Base-by-base conservation (phyloP, 139 green algal genomes). In the Chlorella sp. region DNA sequence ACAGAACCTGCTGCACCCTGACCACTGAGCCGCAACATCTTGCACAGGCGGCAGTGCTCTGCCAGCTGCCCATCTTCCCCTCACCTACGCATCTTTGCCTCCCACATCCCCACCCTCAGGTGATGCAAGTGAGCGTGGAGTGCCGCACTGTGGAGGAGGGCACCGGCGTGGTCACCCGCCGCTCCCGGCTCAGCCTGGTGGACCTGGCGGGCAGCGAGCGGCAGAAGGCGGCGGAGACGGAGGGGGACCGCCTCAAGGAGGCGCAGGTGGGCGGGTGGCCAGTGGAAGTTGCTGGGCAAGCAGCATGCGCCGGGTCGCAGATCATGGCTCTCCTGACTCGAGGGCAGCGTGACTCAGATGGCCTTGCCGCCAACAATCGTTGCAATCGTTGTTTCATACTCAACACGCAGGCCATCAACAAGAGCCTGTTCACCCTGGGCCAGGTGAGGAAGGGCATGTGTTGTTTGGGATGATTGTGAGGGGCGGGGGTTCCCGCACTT, bases 161-260 rank as follows among this genome's bases (percentile, higher is more conserved):
- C 32, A 56, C 84, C 4, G 83, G 63, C 23, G 65, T 74, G 41
- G 62, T 91, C 56, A 81, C 63, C 9, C 76, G 76, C 34, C 67
- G 60, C 44, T 75, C 78, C 36, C 36, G 51, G 25, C 86, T 93
- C 3, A 86, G 89, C 80, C 81, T 92, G 38, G 93, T 96, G 1
- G 93, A 96, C 74, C 73, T 44, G 62, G 78, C 86, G 76, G 93
- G 93, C 36, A 92, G 88, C 75, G 90, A 92, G 75, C 79, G 80
- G 25, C 83, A 89, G 60, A 93, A 92, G 85, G 57, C 56, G 12
- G 74, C 74, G 11, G 91, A 91, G 7, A 69, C 85, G 34, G 60
- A 81, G 78, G 92, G 87, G 13, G 81, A 83, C 64, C 81, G 88
- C 4, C 89, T 94, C 16, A 89, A 86, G 69, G 93, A 96, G 89